Conservation (phyloP, 768 basidiomycete species). For the Candolleomyces efflorescens region DNA sequence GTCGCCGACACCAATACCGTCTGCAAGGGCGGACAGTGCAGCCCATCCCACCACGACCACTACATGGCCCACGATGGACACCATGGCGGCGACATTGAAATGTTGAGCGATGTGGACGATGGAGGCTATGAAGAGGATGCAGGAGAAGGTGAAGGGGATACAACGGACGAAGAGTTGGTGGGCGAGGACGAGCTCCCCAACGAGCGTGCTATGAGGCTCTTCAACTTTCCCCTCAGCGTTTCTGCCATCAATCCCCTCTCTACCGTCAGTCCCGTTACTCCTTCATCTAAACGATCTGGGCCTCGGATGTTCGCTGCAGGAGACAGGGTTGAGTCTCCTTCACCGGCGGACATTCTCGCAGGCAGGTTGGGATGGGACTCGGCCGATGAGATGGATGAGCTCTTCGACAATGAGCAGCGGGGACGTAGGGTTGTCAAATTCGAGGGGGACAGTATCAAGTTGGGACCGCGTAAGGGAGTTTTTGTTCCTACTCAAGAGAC, state of each 20-base stretch:
- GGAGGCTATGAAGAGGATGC: slow-evolving; percentile 45
- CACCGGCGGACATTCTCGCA: slow-evolving; percentile 65
- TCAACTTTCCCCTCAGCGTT: slow-evolving; percentile 59
- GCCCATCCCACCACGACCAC: slow-evolving; percentile 30
- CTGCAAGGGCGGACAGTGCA: background rate
- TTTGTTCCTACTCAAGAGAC: slow-evolving; percentile 34
- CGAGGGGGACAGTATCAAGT: slow-evolving; percentile 4
- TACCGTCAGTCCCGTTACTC: slow-evolving; percentile 61
- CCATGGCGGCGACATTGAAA: slow-evolving; percentile 45
- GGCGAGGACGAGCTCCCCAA: slow-evolving; percentile 70
- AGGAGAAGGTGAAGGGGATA: slow-evolving; percentile 62
- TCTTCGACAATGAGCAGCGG: slow-evolving; percentile 7
- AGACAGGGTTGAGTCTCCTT: slow-evolving; percentile 32
- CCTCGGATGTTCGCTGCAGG: slow-evolving; percentile 3
- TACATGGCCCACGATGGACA: slow-evolving; percentile 19
- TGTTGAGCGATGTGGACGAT: slow-evolving; percentile 38
- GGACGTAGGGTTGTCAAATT: slow-evolving; percentile 2
- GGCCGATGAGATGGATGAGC: slow-evolving; percentile 30
- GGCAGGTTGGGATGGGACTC: slow-evolving; percentile 54
- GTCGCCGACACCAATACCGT: slow-evolving; percentile 45
- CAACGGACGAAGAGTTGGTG: slow-evolving; percentile 83
- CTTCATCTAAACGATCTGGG: slow-evolving; percentile 27
- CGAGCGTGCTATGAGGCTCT: slow-evolving; percentile 68
- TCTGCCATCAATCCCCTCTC: slow-evolving; percentile 71
- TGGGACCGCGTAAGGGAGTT: slow-evolving; percentile 34